Conservation (phyloP, 805 yeast species). For the Blastobotrys peoriensis region DNA sequence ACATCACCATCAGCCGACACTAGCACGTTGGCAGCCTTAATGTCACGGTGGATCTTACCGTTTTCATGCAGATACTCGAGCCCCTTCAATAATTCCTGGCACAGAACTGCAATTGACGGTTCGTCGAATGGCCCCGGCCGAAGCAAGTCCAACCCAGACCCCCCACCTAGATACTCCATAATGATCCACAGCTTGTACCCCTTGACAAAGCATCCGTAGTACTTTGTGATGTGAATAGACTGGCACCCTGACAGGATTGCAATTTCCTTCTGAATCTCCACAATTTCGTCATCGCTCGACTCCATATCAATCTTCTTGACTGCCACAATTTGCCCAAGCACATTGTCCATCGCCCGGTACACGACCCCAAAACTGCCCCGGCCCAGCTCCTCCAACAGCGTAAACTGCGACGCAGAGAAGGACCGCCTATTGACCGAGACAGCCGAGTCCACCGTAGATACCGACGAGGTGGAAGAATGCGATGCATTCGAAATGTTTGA, state of each 20-base stretch:
- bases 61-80: slow-evolving; percentile 59
- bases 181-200: slow-evolving; percentile 70
- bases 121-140: slow-evolving; percentile 55
- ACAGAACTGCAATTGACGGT: slow-evolving; percentile 46
- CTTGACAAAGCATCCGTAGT: slow-evolving; percentile 65
- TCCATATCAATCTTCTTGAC: slow-evolving; percentile 68
- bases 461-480: slow-evolving; percentile 13
- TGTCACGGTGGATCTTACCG: slow-evolving; percentile 83
- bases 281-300: slow-evolving; percentile 55
- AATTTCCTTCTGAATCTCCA: slow-evolving; percentile 70
- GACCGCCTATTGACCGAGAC: slow-evolving; percentile 13
- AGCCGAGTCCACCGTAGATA: slow-evolving; percentile 6
- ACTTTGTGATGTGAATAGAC: slow-evolving; percentile 55
- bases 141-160: slow-evolving; percentile 62
- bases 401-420: slow-evolving; percentile 40
- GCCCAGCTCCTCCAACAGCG: slow-evolving; percentile 53
- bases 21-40: slow-evolving; percentile 87
- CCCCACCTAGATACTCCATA: slow-evolving; percentile 79
- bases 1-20: slow-evolving; percentile 65
- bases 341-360: slow-evolving; percentile 50
- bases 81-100: slow-evolving; percentile 53
- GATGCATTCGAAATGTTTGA: slow-evolving; percentile 9
- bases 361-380: slow-evolving; percentile 78
- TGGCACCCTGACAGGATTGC: slow-evolving; percentile 62
- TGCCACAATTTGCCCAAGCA: slow-evolving; percentile 40